Percentiles rank a stretch among this genome's conserved stretches.
phyloP scores from a whole-genome alignment of 139 green algal genomes.

The Auxenochlorella protothecoides region DNA sequence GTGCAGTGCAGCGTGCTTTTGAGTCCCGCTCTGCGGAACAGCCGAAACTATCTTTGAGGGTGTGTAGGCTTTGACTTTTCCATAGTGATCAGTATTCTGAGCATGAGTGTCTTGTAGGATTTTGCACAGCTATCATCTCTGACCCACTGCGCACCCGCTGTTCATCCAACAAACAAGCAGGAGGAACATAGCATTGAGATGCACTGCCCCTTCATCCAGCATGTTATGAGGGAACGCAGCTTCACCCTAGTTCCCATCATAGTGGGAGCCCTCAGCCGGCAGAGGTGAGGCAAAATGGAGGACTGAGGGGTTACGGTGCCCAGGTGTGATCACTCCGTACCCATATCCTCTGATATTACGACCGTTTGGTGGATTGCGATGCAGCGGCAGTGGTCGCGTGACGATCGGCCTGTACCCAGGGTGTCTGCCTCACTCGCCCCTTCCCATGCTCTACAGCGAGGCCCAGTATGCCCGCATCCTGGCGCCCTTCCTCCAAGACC shows the following conservation, averaged over 20 bases:
- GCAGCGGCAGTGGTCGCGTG: too few relatives aligned
- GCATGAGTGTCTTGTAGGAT: too few relatives aligned
- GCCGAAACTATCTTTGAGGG: too few relatives aligned
- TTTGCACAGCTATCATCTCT: too few relatives aligned
- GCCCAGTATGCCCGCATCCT: constrained; percentile 72
- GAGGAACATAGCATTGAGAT: constrained; percentile 93
- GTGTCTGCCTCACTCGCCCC: too few relatives aligned
- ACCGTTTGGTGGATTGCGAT: too few relatives aligned
- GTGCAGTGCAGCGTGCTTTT: neutral
- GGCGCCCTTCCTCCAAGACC: constrained; percentile 68
- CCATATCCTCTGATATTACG: too few relatives aligned
- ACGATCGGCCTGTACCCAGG: too few relatives aligned
- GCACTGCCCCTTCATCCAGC: neutral
- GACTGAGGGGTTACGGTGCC: too few relatives aligned
- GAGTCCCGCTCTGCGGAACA: neutral
- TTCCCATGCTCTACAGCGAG: constrained; percentile 40
- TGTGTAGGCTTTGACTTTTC: too few relatives aligned
- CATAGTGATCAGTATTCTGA: too few relatives aligned
- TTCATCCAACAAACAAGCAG: constrained; percentile 69
- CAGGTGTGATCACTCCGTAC: too few relatives aligned
- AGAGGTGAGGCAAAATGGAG: constrained; percentile 3
- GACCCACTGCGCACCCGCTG: constrained; percentile 52
- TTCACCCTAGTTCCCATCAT: constrained; percentile 90
- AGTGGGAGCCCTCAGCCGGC: constrained; percentile 65
- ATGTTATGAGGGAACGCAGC: constrained; percentile 23